phyloP scores from a whole-genome alignment of 306 rosid species.

The Acmispon strigosus region DNA sequence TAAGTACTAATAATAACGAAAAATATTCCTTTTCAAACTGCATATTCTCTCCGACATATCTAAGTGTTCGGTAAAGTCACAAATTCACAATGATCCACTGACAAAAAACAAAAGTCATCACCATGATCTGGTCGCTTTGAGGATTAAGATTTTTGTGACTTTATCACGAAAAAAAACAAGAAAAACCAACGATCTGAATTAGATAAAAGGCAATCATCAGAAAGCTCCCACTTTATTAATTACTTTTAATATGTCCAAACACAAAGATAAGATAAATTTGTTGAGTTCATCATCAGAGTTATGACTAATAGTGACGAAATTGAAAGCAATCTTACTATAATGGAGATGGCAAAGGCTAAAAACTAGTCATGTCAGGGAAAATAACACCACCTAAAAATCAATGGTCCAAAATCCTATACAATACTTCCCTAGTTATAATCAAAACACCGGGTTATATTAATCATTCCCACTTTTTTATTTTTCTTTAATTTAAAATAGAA shows the following conservation, averaged over 20 bases:
- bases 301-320: not conserved
- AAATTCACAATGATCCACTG: not conserved
- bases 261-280: constrained; percentile 3
- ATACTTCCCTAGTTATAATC: too few species aligned
- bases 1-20: not conserved
- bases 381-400: too few species aligned
- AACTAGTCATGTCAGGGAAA: too few species aligned
- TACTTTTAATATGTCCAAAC: not conserved
- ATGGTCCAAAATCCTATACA: not conserved
- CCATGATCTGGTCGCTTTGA: not conserved
- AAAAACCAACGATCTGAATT: not conserved
- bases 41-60: constrained; percentile 28
- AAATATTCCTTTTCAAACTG: constrained; percentile 2
- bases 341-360: too few species aligned
- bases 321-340: too few species aligned
- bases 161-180: not conserved
- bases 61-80: constrained; percentile 26
- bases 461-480: too few species aligned
- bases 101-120: constrained; percentile 7
- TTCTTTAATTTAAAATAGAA: too few species aligned
- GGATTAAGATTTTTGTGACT: not conserved
- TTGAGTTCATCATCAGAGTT: not conserved
- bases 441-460: too few species aligned
- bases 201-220: not conserved
- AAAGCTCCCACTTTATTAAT: not conserved